phyloP scores from a whole-genome alignment of 208 protist species.

The Novymonas esmeraldas region DNA sequence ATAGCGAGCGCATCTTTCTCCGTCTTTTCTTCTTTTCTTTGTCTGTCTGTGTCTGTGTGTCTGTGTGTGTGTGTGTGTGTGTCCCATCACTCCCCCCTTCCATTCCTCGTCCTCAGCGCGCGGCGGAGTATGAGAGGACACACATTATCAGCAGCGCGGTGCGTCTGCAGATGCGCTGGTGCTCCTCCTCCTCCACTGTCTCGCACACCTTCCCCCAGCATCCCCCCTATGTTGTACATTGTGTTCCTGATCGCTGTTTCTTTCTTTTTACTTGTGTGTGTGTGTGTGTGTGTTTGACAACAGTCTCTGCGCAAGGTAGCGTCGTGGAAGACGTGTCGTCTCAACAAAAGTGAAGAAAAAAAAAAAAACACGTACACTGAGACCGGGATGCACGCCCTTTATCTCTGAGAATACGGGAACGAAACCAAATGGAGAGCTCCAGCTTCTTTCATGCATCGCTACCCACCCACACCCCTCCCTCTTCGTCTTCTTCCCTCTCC shows the following conservation, averaged over 20 bases:
- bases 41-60: neutral
- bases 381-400: neutral
- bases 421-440: no score
- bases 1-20: neutral
- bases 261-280: neutral
- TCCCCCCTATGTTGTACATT: no score
- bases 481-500: neutral
- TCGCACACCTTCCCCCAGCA: neutral
- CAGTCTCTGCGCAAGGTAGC: no score
- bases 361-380: neutral
- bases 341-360: no score
- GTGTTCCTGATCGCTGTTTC: neutral
- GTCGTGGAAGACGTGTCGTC: no score
- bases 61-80: no score
- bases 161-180: neutral
- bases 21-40: neutral
- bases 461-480: neutral
- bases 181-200: neutral
- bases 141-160: no score
- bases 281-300: no score
- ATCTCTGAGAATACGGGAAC: no score
- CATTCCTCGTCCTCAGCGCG: conserved; percentile 1
- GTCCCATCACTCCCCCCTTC: neutral
- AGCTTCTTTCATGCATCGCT: neutral
- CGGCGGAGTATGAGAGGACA: no score